Base-by-base conservation (phyloP, 23 red algal species). In the Gracilariopsis chorda region DNA sequence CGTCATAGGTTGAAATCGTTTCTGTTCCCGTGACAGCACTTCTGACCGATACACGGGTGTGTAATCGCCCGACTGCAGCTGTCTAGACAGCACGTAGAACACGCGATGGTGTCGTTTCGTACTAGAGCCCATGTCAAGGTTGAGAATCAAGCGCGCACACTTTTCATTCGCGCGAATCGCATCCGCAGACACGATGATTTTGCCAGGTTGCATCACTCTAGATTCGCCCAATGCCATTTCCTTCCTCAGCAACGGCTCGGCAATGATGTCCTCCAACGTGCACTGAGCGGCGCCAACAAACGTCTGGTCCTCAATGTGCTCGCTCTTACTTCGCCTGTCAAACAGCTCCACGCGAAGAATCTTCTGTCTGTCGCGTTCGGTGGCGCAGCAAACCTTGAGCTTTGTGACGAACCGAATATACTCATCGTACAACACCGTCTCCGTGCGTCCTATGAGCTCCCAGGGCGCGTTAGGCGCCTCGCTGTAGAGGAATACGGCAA, bases 371-470 rank as follows among this genome's bases (percentile, higher is more conserved):
- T 90, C 86, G 7, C 28, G 61, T 24, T 35, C 44, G 25, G 86
- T 90, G 51, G 86, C 68, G 29, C 86, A 90, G 63, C 86, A 78
- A 24, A 90, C 70, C 70, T 90, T 90, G 69, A 90, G 86, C 86
- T 90, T 90, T 13, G 86, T 90, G 4, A 90, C 86, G 55, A 90
- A 90, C 32, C 86, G 86, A 52, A 40, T 47, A 27, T 77, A 60
- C 48, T 77, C 70, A 43, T 90, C 86, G 46, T 90, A 68, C n/a
- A 90, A 51, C 48, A 90, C 60, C 7, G 86, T 90, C 71, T 90
- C 86, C 1, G 86, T 90, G 33, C 86, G 86, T 7, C 86, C 86
- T 23, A 90, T 90, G 16, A 90, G 86, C 33, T 90, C 70, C 86
- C 86, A 90, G 1, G 65, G 56, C 34, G 86, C 48, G 36, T 77